These are phyloP conservation scores for Lachancea sp. DNA, from an alignment of 805 yeast genomes.

Conservation along the genomic window DNA sequence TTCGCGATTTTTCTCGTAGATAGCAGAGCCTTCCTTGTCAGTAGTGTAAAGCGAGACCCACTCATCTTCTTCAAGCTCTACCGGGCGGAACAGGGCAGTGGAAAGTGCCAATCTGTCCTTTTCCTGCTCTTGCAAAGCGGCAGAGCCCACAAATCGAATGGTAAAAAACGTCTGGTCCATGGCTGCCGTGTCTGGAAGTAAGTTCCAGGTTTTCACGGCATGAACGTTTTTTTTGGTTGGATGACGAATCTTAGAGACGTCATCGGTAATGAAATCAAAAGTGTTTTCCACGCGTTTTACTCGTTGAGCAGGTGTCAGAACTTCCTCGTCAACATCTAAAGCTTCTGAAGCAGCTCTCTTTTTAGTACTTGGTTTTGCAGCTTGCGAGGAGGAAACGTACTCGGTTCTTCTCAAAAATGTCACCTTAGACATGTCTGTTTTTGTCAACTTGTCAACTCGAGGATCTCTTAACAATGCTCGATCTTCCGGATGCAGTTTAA, in stretches of 20 bases:
- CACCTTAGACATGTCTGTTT: conserved; percentile 39
- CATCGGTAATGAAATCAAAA: conserved; percentile 55
- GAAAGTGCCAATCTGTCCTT: conserved; percentile 35
- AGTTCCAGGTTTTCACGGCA: conserved; percentile 72
- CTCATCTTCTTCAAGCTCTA: conserved; percentile 60
- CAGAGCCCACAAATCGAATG: conserved; percentile 54
- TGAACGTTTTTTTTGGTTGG: conserved; percentile 68
- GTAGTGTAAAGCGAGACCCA: conserved; percentile 70
- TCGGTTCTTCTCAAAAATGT: conserved; percentile 93
- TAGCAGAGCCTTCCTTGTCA: conserved; percentile 36
- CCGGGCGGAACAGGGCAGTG: conserved; percentile 67
- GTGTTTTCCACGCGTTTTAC: conserved; percentile 58
- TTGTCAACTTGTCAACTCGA: conserved; percentile 35
- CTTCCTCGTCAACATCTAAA: conserved; percentile 18
- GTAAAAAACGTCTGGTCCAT: conserved; percentile 70
- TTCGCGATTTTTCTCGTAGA: conserved; percentile 38
- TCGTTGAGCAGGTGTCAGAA: conserved; percentile 24
- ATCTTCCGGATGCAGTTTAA: conserved; percentile 71
- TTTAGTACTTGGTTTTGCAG: conserved; percentile 34
- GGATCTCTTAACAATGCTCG: conserved; percentile 75
- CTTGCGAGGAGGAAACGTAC: conserved; percentile 60
- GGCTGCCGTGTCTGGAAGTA: conserved; percentile 87
- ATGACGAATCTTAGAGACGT: conserved; percentile 50
- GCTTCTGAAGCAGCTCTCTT: conserved; percentile 21
- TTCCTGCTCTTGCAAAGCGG: conserved; percentile 36